Percentiles rank a stretch among this genome's conserved stretches.
Conservation (phyloP, 345 rosid genomes). For the Eutrema heterophyllum region DNA sequence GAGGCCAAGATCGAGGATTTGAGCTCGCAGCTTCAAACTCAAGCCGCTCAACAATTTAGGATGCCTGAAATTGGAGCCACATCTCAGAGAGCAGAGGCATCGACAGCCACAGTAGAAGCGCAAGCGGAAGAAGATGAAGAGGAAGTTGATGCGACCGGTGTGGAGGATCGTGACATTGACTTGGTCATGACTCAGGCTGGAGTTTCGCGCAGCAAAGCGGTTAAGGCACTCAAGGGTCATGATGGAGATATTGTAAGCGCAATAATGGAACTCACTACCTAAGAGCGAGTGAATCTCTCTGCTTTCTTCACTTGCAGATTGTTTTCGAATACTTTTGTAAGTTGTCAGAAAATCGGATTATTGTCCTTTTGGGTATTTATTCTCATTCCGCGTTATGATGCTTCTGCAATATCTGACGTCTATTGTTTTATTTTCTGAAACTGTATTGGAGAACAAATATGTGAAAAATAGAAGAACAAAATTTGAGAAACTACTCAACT, state of each 20-base stretch:
- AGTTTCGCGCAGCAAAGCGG: constrained; percentile 66
- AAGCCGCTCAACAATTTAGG: constrained; percentile 88
- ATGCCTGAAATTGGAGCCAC: constrained; percentile 68
- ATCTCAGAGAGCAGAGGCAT: constrained; percentile 52
- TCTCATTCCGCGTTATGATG: background rate
- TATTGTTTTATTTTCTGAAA: background rate
- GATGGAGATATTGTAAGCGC: constrained; percentile 91
- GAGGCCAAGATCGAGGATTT: constrained; percentile 93
- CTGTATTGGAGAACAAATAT: no score
- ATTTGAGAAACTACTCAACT: background rate
- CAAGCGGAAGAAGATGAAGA: constrained; percentile 74
- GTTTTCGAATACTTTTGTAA: constrained; percentile 9
- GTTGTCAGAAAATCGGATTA: background rate
- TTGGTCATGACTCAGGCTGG: constrained; percentile 88
- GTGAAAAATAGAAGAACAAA: no score
- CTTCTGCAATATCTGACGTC: background rate
- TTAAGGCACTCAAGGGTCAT: constrained; percentile 66
- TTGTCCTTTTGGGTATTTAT: background rate
- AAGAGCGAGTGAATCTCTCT: background rate
- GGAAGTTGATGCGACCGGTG: constrained; percentile 68
- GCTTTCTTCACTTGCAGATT: background rate
- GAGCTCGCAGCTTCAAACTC: constrained; percentile 88
- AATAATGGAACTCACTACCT: constrained; percentile 85
- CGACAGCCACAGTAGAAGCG: constrained; percentile 31
- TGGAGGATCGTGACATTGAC: constrained; percentile 71